Percentiles rank a stretch among this genome's conserved stretches.
Conservation (phyloP, 129 eudicot species). For the Centaurea solstitialis region DNA sequence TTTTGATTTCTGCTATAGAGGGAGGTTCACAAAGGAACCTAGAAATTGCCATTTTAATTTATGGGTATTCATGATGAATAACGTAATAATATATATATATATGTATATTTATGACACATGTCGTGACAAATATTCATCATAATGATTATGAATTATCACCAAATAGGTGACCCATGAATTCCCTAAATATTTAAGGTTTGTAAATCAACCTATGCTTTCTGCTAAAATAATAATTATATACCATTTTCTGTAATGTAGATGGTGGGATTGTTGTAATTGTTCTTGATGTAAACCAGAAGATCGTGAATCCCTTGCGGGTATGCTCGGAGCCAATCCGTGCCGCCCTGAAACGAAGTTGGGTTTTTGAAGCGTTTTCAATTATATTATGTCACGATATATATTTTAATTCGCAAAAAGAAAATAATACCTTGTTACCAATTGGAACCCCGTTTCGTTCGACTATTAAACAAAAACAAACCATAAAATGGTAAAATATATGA, state of each 20-base stretch:
- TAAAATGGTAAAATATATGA: neutral
- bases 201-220: neutral
- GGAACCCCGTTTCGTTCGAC: constrained; percentile 52
- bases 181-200: neutral
- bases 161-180: neutral
- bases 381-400: neutral
- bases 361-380: neutral
- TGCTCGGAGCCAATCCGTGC: constrained; percentile 52
- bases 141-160: neutral
- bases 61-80: neutral
- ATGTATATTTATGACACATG: no score
- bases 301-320: constrained; percentile 56
- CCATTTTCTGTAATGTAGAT: constrained; percentile 69
- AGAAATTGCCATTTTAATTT: no score
- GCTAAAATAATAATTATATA: constrained; percentile 8
- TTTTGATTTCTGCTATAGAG: neutral
- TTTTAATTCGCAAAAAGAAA: neutral
- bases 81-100: no score
- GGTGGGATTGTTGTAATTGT: constrained; percentile 53
- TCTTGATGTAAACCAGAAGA: constrained; percentile 44
- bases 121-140: neutral
- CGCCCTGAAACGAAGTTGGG: constrained; percentile 34
- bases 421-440: constrained; percentile 47
- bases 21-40: neutral
- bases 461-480: constrained; percentile 3